phyloP scores from a whole-genome alignment of 1,284 basidiomycete species.

The Marasmius sp. region DNA sequence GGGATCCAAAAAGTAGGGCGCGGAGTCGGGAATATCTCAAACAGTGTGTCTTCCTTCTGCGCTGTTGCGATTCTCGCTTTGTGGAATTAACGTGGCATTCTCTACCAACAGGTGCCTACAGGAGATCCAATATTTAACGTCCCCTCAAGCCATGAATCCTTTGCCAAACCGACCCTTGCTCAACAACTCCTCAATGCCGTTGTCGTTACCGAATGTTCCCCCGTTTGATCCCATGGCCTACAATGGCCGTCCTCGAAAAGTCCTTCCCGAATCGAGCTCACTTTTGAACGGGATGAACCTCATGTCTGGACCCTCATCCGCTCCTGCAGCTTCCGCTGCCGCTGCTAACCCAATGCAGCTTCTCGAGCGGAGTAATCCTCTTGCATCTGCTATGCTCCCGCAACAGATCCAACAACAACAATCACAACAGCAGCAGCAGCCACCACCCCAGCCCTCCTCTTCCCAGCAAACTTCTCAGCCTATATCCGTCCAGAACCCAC shows the following conservation, averaged over 20 bases:
- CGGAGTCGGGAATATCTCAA: slow-evolving; percentile 97
- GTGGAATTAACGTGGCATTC: slow-evolving; percentile 7
- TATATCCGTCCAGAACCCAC: slow-evolving; percentile 22
- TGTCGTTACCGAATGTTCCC: slow-evolving; percentile 68
- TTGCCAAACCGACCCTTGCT: slow-evolving; percentile 82
- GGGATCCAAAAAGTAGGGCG: slow-evolving; percentile 92
- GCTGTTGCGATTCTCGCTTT: background rate
- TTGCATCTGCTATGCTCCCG: slow-evolving; percentile 41
- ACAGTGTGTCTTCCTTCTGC: slow-evolving; percentile 59
- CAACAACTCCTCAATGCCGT: slow-evolving; percentile 61
- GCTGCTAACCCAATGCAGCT: slow-evolving; percentile 40
- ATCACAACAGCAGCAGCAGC: slow-evolving; percentile 28
- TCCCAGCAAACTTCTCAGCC: slow-evolving; percentile 22
- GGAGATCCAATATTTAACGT: slow-evolving; percentile 97
- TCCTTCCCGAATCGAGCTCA: slow-evolving; percentile 71
- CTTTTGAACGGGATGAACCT: slow-evolving; percentile 59
- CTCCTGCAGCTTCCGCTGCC: slow-evolving; percentile 42
- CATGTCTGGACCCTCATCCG: slow-evolving; percentile 50
- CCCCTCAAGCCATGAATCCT: slow-evolving; percentile 95
- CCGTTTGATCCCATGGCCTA: slow-evolving; percentile 72
- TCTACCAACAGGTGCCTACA: slow-evolving; percentile 75
- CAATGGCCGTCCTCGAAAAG: slow-evolving; percentile 76
- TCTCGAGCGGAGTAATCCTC: slow-evolving; percentile 51
- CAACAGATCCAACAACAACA: slow-evolving; percentile 25
- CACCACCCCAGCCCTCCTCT: slow-evolving; percentile 29